Base-by-base conservation (phyloP, 2,329 filamentous ascomycete genomes). In the Pyricularia sp. region DNA sequence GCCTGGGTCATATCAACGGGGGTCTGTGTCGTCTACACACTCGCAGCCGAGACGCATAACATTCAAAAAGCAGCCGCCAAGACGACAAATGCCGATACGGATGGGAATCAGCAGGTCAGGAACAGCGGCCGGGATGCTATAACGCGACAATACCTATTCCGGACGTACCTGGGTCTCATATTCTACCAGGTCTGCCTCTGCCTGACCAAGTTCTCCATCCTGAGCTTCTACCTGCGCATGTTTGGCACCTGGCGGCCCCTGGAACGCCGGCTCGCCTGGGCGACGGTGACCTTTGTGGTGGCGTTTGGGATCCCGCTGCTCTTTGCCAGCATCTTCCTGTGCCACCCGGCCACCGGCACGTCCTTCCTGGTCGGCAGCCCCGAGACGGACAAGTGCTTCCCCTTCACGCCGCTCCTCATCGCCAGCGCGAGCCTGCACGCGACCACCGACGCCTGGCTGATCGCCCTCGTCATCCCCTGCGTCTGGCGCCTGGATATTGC, bases 371-470 rank as follows among this genome's bases (percentile, higher is more conserved):
- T n/a, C 33, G 58, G 66, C 12, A 33, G 14, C 66, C 12, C n/a
- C 11, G 20, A 14, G n/a, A 30, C 28, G 58, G 58, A 26, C 14
- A 20, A n/a, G 5, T 84, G 81, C 71, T 77, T 81, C 68, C 73
- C 79, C 64, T 76, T 81, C 69, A 78, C 78, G 64, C 77, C 79
- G 28, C 77, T 84, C 17, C 78, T 80, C 36, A 82, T 82, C 73
- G 73, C 78, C 26, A 81, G 79, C 42, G 80, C 82, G 0, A 77
- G 75, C 1, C 77, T 85, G 65, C 83, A 84, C 70, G 82, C 83
- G n/a, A 76, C 76, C 2, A 78, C 83, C 30, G 84, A 85, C 71
- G 69, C 79, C 42, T 78, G 78, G 72, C 77, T 86, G 11, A 77
- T 85, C 66, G 67, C 75, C 2, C 73, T 85, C 4, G 78, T 84